Evolutionary conservation across 2,329 filamentous ascomycete species (phyloP).

Genomic region (Hypoxylon sp.): DNA sequence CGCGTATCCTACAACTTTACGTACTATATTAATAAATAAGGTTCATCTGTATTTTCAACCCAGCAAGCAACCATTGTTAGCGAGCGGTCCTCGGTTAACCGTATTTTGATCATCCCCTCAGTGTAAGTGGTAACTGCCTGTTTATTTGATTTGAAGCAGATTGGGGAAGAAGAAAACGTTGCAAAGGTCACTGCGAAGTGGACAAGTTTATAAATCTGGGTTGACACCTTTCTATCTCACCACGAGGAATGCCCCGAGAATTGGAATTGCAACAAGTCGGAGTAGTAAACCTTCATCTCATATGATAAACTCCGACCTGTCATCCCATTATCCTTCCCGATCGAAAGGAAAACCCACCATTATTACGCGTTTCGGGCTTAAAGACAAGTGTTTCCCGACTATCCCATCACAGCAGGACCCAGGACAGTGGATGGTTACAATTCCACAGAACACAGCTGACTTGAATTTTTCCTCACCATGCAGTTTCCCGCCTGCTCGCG

Average conservation of each 20-base stretch:
- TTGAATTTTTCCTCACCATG: conserved; percentile 53
- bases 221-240: conserved; percentile 21
- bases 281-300: conserved; percentile 22
- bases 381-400: conserved; percentile 39
- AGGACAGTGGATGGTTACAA: conserved; percentile 49
- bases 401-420: conserved; percentile 42
- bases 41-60: conserved; percentile 36
- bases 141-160: conserved; percentile 33
- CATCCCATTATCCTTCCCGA: conserved; percentile 24
- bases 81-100: conserved; percentile 33
- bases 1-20: conserved; percentile 40
- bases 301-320: conserved; percentile 29
- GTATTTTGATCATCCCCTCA: conserved; percentile 32
- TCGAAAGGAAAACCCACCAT: conserved; percentile 10
- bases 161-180: conserved; percentile 7
- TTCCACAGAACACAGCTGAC: conserved; percentile 54
- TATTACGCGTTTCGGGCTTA: conserved; percentile 37
- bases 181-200: conserved; percentile 11
- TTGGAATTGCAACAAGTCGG: conserved; percentile 16
- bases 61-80: conserved; percentile 33
- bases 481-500: conserved; percentile 55
- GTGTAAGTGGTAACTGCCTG: conserved; percentile 48
- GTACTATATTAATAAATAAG: conserved; percentile 47
- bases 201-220: conserved; percentile 27
- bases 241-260: conserved; percentile 3